These are phyloP conservation scores for Albugo candida DNA, from an alignment of 352 stramenopile genomes.

Conservation along the genomic window DNA sequence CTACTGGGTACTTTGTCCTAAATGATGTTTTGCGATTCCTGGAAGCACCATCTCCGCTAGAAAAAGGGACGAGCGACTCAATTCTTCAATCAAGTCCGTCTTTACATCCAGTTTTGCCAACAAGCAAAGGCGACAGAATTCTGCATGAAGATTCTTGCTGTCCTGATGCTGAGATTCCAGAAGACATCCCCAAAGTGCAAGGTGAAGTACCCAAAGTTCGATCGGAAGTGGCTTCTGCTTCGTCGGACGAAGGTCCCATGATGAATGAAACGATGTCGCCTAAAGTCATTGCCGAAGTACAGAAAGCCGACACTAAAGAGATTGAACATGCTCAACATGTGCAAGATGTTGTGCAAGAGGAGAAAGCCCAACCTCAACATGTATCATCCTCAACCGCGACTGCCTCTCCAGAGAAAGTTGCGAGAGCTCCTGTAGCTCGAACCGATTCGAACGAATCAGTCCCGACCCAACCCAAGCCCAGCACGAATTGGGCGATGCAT, in stretches of 20 bases:
- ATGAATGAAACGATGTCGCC: constrained; percentile 1
- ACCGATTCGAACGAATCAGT: not conserved
- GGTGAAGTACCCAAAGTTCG: constrained; percentile 5
- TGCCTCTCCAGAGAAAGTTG: not conserved
- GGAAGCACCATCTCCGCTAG: constrained; percentile 17
- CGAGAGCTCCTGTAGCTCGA: not conserved
- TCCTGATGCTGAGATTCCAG: not conserved
- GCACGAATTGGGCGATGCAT: not conserved
- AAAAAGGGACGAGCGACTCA: not conserved
- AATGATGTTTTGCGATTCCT: constrained; percentile 78
- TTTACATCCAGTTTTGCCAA: no score
- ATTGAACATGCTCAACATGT: no score
- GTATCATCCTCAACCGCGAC: not conserved
- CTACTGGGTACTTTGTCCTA: constrained; percentile 76
- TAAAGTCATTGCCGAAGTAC: constrained; percentile 4
- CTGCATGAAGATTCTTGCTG: no score
- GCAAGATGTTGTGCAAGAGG: no score
- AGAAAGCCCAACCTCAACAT: no score
- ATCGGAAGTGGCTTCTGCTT: constrained; percentile 2
- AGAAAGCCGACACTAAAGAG: not conserved
- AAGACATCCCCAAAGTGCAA: constrained; percentile 5
- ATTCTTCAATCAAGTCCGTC: no score
- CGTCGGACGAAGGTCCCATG: constrained; percentile 10
- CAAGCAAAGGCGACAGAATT: no score
- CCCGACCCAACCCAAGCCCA: not conserved